Evolutionary conservation across 2,329 filamentous ascomycete species (phyloP).

Genomic region (Epichloe elymi): DNA sequence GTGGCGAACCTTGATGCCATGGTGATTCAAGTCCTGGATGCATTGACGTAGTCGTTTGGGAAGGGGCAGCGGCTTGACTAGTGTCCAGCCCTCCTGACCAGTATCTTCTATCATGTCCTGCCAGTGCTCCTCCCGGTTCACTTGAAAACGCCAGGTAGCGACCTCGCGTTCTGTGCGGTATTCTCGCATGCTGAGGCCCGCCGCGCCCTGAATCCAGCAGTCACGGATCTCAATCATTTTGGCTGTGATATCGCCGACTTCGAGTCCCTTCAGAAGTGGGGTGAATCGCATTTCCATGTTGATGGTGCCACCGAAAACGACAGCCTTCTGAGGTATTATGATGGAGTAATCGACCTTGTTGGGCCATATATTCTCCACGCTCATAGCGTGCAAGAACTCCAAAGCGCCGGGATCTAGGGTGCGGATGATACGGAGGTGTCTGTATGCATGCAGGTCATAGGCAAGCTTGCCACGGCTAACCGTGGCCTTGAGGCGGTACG

Average conservation of each 20-base stretch:
- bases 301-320: slow-evolving; percentile 82
- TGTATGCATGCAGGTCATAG: slow-evolving; percentile 72
- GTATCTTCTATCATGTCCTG: slow-evolving; percentile 55
- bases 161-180: slow-evolving; percentile 54
- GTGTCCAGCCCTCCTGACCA: slow-evolving; percentile 51
- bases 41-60: slow-evolving; percentile 74
- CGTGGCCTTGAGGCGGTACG: slow-evolving; percentile 84
- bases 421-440: slow-evolving; percentile 64
- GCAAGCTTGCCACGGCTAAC: slow-evolving; percentile 77
- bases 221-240: slow-evolving; percentile 71
- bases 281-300: slow-evolving; percentile 77
- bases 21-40: slow-evolving; percentile 77
- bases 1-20: slow-evolving; percentile 84
- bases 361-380: slow-evolving; percentile 93
- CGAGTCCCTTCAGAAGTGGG: slow-evolving; percentile 76
- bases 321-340: slow-evolving; percentile 81
- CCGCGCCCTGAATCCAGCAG: slow-evolving; percentile 38
- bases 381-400: slow-evolving; percentile 78
- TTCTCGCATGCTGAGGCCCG: slow-evolving; percentile 34
- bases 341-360: slow-evolving; percentile 97
- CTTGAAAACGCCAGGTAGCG: slow-evolving; percentile 41
- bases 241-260: slow-evolving; percentile 69
- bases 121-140: slow-evolving; percentile 49
- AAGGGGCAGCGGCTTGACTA: slow-evolving; percentile 51
- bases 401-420: slow-evolving; percentile 64